Evolutionary conservation across 1,284 basidiomycete genomes (phyloP), one percentile per base, ranked within the genome.

Genomic region (Apiotrichum laibachii): DNA sequence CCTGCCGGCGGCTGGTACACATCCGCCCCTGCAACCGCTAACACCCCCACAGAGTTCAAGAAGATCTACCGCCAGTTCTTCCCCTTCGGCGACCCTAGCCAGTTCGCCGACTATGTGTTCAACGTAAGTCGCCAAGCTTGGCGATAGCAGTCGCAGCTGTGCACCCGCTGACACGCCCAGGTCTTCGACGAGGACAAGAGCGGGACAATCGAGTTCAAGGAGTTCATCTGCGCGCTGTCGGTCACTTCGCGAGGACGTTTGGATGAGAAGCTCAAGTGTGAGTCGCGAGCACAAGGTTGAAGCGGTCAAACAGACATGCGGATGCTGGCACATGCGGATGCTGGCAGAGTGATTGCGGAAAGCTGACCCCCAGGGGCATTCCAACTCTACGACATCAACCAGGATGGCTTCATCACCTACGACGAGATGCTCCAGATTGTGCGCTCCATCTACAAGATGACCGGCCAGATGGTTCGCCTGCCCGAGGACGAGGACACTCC

Each of bases 21-120:
- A 31, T 31, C 26, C 26, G 7, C 26, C n/a, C n/a, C 26, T 31
- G 26, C 26, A 31, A 31, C 26, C 26, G 26, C 26, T 31, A 31
- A 31, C 26, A 63, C 62, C 43, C 12, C n/a, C 15, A 19, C 57
- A 72, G 95, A 96, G 78, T 99, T 99, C 80, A 85, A 89, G 73
- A 88, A 90, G 77, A 99, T 99, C 84, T 99, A 99, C 85, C 93
- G 95, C 77, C 95, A 99, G 77, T 96, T 99, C 88, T 98, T 98
- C 83, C 95, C 95, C 26, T 99, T 99, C 72, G 96, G 96, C 59
- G 96, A 99, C 78, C 95, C 96, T 6, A 87, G 83, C 59, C 90
- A 96, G 75, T 99, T 99, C 72, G 93, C 96, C 50, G 92, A 98
- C 79, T 96, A 96, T 75, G 96, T 99, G 67, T 99, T 99, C 83